Base-by-base conservation (phyloP, 2,329 filamentous ascomycete genomes). In the Akanthomyces lecanii region DNA sequence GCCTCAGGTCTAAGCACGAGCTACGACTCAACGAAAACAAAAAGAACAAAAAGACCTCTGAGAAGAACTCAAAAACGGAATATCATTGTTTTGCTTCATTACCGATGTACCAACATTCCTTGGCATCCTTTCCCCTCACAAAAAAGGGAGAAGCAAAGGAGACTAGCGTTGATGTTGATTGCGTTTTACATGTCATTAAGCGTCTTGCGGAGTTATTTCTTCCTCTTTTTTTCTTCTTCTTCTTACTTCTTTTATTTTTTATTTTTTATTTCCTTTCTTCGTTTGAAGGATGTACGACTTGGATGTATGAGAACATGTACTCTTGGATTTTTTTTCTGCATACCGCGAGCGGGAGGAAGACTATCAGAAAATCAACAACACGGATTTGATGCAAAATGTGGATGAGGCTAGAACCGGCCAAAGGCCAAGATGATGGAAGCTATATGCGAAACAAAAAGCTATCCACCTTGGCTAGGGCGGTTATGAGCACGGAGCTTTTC, bases 1-100 rank as follows among this genome's bases (percentile, higher is more conserved):
- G 89, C 82, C 82, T 3, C 78, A 77, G 4, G 67, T 77, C 21
- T 78, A 64, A 70, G 48, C 25, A 25, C 12, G 14, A 14, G n/a
- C 21, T 25, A 14, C 5, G 28, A n/a, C 55, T 56, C 33, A 30
- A 45, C 51, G 16, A 48, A 36, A 23, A 28, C 16, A 6, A 14
- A 52, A 45, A 45, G 4, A 55, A 38, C 8, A 51, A 33, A 51
- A 42, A 42, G 36, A 14, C 11, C 33, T 47, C 21, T 42, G 21
- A 28, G 21, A 53, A 53, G 59, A 55, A 55, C 16, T 8, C 2
- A 45, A 54, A 51, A 11, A 5, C 12, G 6, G 23, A 33, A 56
- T 33, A 36, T 25, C 11, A 56, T 21, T n/a, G 42, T 56, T 18
- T 21, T 62, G 52, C 52, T 44, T 56, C 45, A 56, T 10, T 25